Conservation (phyloP, 306 rosid species). For the Macrotyloma uniflorum region DNA sequence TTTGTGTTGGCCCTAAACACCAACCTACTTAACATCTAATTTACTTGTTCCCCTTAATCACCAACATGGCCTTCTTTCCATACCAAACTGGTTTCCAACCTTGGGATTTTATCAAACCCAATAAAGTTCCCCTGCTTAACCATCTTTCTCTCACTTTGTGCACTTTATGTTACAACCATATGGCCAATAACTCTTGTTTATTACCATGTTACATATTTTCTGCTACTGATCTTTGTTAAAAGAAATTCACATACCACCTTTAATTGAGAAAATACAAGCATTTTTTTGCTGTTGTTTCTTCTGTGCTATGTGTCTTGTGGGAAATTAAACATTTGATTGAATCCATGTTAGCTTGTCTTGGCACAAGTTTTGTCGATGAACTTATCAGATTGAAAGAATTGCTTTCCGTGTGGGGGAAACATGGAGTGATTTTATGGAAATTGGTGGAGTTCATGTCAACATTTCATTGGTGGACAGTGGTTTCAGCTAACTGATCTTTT, state of each 20-base stretch:
- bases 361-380: conserved; percentile 10
- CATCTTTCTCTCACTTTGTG: conserved; percentile 32
- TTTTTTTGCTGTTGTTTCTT: too few relatives aligned
- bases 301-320: conserved; percentile 26
- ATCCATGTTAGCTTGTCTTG: conserved; percentile 35
- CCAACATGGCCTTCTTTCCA: conserved; percentile 42
- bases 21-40: conserved; percentile 29
- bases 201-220: too few relatives aligned
- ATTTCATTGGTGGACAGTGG: conserved; percentile 27
- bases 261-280: conserved; percentile 13
- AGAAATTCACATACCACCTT: too few relatives aligned
- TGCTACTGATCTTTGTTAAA: too few relatives aligned
- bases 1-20: conserved; percentile 46
- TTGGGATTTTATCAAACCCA: conserved; percentile 47
- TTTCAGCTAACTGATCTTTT: conserved; percentile 4
- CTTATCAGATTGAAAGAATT: not conserved
- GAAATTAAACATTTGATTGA: conserved; percentile 38
- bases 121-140: conserved; percentile 45
- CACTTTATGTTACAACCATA: not conserved
- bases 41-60: conserved; percentile 45
- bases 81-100: conserved; percentile 36
- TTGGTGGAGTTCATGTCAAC: conserved; percentile 27
- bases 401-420: conserved; percentile 24
- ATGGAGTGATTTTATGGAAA: conserved; percentile 12
- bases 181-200: not conserved